Conservation (phyloP, 192 early-diverging fungal species). For the Rhizoclosmatium globosum region DNA sequence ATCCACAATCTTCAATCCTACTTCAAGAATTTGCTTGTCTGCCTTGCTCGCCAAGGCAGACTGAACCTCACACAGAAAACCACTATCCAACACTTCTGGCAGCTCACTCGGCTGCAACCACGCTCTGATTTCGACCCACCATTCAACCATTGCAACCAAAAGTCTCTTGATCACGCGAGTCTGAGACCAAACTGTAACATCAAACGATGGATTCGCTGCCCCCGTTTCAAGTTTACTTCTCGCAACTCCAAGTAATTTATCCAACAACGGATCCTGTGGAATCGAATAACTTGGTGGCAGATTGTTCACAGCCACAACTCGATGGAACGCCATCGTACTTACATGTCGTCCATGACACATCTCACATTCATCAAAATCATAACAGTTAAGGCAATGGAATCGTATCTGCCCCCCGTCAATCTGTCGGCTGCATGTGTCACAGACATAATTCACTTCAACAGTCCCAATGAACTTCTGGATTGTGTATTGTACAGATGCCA, state of each 20-base stretch:
- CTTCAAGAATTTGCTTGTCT: background rate
- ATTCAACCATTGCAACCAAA: background rate
- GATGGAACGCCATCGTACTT: background rate
- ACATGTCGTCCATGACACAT: background rate
- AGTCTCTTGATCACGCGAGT: background rate
- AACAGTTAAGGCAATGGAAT: conserved; percentile 21
- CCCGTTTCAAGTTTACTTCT: background rate
- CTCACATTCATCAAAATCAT: conserved; percentile 20
- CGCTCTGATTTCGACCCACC: background rate
- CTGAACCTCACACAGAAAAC: background rate
- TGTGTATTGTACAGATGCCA: background rate
- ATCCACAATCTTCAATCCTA: conserved; percentile 14
- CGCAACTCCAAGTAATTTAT: background rate
- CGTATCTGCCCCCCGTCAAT: background rate
- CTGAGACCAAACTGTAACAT: background rate
- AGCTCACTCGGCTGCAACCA: background rate
- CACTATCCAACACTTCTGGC: conserved; percentile 23
- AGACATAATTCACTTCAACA: background rate
- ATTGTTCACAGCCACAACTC: background rate
- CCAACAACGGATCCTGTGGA: background rate
- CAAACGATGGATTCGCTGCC: background rate
- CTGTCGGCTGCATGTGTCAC: conserved; percentile 1
- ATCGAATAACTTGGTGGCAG: background rate
- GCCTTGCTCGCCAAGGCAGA: background rate
- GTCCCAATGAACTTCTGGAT: background rate